A percentile compares a stretch with the other conserved stretches of the same genome.
phyloP scores from a whole-genome alignment of 1,284 basidiomycete species.

The Moniliophthora roreri region DNA sequence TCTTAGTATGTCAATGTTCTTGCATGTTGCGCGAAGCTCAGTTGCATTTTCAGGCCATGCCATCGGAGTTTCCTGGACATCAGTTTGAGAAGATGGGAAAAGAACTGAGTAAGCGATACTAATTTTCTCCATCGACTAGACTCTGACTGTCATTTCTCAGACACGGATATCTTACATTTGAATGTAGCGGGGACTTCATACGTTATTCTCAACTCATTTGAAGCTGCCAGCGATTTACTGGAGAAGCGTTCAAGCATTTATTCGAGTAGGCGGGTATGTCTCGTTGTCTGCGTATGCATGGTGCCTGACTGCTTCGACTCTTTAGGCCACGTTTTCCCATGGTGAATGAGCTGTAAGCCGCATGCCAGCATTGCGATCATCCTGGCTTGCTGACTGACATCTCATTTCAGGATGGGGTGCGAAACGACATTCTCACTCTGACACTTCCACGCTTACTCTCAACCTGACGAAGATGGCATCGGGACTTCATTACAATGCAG shows the following conservation, averaged over 20 bases:
- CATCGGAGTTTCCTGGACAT: not conserved
- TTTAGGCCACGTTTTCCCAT: not conserved
- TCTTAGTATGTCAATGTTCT: not conserved
- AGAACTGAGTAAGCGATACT: not conserved
- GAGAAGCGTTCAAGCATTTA: conserved; percentile 3
- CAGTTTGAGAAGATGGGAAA: not conserved
- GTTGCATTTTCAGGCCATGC: not conserved
- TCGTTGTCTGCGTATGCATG: not conserved
- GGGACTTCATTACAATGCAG: not conserved
- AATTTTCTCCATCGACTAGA: not conserved
- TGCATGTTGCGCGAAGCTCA: not conserved
- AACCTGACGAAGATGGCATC: not conserved
- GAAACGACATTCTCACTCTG: not conserved
- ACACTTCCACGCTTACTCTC: not conserved
- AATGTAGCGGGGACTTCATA: not conserved
- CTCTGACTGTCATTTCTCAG: not conserved
- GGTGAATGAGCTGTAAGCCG: not conserved
- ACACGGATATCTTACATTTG: not conserved
- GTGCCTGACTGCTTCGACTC: too few species aligned
- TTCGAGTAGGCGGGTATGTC: not conserved
- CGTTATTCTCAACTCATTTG: not conserved
- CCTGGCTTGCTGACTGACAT: not conserved
- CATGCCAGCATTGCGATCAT: not conserved
- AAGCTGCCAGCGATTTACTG: not conserved
- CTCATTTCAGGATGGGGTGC: not conserved